Base-by-base conservation (phyloP, 768 basidiomycete genomes). In the Mycena rosella region DNA sequence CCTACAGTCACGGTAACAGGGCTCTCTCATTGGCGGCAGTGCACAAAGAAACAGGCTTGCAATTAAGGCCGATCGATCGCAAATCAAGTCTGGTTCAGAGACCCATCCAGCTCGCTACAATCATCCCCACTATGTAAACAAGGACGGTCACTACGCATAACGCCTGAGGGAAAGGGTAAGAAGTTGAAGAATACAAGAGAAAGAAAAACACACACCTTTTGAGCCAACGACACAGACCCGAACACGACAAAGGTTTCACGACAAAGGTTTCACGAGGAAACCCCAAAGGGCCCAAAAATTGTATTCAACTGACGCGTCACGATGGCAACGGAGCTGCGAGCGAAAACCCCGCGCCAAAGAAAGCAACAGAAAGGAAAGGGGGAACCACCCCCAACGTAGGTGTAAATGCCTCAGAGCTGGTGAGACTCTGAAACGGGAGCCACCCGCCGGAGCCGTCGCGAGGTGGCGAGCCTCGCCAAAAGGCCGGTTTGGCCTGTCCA, bases 361-460 rank as follows among this genome's bases (percentile, higher is more conserved):
- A 32, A 40, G n/a, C 27, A 14, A 48, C 62, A 48, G 34, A 56
- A 36, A 18, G 3, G 32, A 15, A 44, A 34, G 38, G 38, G 65
- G 65, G 59, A 62, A 67, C 65, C 60, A 67, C 60, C 65, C 65
- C 53, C 5, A 61, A 56, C 59, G 36, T 30, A 49, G 57, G 51
- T n/a, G n/a, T 29, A 58, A 57, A 47, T 67, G 66, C 60, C 66
- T 61, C 60, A 67, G 55, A 67, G 66, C 48, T 57, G 60, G 66
- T 67, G 55, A 63, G 38, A 67, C 66, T 67, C 66, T 67, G 60
- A 67, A 58, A 67, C 60, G 60, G 66, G 60, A 27, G 58, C 60
- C 66, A 67, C 60, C 66, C 60, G 66, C 66, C 60, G 56, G 30
- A 58, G 58, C 34, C 48, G 60, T 29, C 66, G 60, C 66, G 26